Evolutionary conservation across 2,329 filamentous ascomycete genomes (phyloP).

Genomic region (Paecilomyces variotii): DNA sequence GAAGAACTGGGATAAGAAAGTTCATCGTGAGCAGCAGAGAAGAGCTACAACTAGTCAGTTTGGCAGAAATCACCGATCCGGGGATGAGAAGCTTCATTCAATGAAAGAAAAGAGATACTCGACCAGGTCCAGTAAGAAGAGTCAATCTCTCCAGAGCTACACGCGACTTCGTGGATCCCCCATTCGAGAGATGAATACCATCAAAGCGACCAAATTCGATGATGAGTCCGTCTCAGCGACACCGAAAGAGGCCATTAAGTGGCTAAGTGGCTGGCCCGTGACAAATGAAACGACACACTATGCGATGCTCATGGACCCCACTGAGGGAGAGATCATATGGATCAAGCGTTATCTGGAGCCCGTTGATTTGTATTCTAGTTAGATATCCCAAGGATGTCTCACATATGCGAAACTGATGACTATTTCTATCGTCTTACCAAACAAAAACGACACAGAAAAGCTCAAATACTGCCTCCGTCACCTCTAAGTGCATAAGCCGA

Average conservation of each 20-base stretch:
- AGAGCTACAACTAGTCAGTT: background rate
- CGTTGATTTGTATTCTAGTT: background rate
- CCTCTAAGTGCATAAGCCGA: too few species aligned
- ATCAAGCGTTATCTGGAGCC: background rate
- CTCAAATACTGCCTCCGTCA: too few species aligned
- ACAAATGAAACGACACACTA: constrained; percentile 54
- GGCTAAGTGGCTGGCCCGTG: constrained; percentile 46
- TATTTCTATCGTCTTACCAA: too few species aligned
- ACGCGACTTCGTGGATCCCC: background rate
- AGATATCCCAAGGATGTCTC: background rate
- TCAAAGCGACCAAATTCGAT: constrained; percentile 8
- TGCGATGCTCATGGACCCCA: constrained; percentile 46
- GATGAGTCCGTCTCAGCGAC: constrained; percentile 16
- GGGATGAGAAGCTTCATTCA: constrained; percentile 11
- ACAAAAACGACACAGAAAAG: too few species aligned
- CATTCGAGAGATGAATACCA: background rate
- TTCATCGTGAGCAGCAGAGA: constrained; percentile 7
- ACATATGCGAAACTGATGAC: too few species aligned
- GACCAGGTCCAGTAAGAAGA: background rate
- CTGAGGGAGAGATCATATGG: background rate
- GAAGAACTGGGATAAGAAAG: constrained; percentile 29
- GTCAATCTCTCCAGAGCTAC: background rate
- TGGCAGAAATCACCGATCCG: constrained; percentile 1
- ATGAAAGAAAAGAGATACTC: background rate
- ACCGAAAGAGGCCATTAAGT: constrained; percentile 33